Base-by-base conservation (phyloP, 805 yeast species). In the Scheffersomyces ergatensis region DNA sequence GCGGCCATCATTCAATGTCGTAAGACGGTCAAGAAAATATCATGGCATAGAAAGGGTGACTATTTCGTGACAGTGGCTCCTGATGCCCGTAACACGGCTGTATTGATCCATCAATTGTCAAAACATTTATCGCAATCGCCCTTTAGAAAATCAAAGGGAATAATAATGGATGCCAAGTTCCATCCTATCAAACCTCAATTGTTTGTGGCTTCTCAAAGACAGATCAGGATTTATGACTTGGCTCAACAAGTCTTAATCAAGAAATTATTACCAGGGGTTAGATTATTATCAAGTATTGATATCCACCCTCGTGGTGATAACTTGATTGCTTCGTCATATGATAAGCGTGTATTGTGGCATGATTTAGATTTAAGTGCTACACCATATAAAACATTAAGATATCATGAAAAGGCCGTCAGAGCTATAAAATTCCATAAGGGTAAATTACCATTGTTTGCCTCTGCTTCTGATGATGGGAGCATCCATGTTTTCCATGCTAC, bases 31-130 rank as follows among this genome's bases (percentile, higher is more conserved):
- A 89, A 88, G 65, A 83, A 82, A 57, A 51, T 93, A 17, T 78
- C 96, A 50, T 93, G 99, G 99, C 99, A 93, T 64, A 77, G 97
- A 62, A 85, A 86, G 58, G 99, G 99, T 55, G 99, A 93, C 69
- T 93, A 93, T 61, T 87, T 93, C 54, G 96, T 92, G 48, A 83
- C 95, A 3, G 95, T 89, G n/a, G 82, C 96, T n/a, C 97, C 98
- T 38, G 93, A 88, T 38, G 85, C 89, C 38, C 88, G 86, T 40
- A 82, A 89, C 58, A 78, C 90, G 9, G 83, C 98, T 5, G 96
- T 93, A 31, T 73, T 93, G 46, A 89, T 93, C 49, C 99, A 93
- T 66, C 98, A 93, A 70, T 67, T 93, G 37, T 89, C 97, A 3
- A 89, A 89, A 65, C 98, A 93, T 68, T 76, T 85, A 45, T 84